Conservation (phyloP, 441 rosid species). For the Adansonia gregorii region DNA sequence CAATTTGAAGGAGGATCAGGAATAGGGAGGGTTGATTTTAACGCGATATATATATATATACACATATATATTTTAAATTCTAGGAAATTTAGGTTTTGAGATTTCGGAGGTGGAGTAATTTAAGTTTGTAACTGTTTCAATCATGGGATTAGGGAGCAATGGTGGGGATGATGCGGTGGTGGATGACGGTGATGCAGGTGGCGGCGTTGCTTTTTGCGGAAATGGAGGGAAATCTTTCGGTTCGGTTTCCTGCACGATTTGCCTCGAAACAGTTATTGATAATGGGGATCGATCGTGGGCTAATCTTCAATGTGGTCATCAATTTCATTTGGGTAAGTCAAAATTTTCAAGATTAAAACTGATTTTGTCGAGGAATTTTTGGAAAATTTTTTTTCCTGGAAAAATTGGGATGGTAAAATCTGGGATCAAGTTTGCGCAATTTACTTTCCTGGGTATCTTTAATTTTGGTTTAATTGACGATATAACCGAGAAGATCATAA, state of each 20-base stretch:
- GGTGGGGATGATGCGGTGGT: constrained; percentile 55
- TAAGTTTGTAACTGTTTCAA: constrained; percentile 19
- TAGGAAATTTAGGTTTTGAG: constrained; percentile 35
- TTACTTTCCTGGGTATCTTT: neutral
- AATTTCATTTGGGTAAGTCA: constrained; percentile 79
- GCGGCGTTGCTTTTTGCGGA: constrained; percentile 30
- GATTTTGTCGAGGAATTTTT: constrained; percentile 10
- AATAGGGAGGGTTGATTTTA: constrained; percentile 5
- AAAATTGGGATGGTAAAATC: constrained; percentile 50
- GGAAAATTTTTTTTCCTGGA: constrained; percentile 12
- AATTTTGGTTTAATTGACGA: neutral
- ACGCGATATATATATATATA: no score
- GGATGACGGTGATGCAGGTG: constrained; percentile 58
- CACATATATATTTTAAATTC: constrained; percentile 25
- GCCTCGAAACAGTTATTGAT: constrained; percentile 75
- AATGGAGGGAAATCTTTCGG: constrained; percentile 49
- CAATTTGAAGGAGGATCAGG: neutral
- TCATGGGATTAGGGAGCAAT: constrained; percentile 79
- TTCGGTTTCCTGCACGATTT: constrained; percentile 83
- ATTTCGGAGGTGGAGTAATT: constrained; percentile 32
- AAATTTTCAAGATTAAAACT: constrained; percentile 5
- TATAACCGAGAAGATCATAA: neutral
- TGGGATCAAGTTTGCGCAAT: constrained; percentile 31
- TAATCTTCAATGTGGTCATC: constrained; percentile 95
- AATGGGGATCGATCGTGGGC: constrained; percentile 95